phyloP scores from a whole-genome alignment of 331 rosid species.

The Pyrus hybrid region DNA sequence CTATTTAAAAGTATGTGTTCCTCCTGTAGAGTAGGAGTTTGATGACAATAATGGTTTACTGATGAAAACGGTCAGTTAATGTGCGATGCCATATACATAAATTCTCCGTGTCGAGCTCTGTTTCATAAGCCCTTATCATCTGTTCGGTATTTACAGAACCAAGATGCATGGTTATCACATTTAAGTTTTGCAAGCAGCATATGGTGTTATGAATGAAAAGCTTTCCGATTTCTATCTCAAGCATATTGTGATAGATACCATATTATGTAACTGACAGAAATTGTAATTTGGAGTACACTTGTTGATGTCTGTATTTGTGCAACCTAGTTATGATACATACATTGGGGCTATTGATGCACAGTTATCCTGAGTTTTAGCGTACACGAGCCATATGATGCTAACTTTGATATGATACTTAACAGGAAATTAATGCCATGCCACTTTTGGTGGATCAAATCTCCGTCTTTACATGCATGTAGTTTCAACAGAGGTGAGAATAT shows the following conservation, averaged over 20 bases:
- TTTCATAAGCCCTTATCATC: not conserved
- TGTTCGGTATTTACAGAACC: not conserved
- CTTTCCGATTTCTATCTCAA: not conserved
- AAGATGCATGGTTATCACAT: not conserved
- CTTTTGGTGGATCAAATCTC: conserved; percentile 31
- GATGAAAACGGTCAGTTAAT: not conserved
- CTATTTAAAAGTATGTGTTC: not conserved
- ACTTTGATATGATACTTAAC: conserved; percentile 15
- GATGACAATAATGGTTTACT: not conserved
- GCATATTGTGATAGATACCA: not conserved
- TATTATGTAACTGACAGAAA: not conserved
- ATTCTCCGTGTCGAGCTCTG: not conserved
- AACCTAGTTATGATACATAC: not conserved
- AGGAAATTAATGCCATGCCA: conserved; percentile 40
- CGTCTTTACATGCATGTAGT: conserved; percentile 24
- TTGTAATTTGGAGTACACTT: not conserved
- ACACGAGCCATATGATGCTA: not conserved
- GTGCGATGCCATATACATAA: too few relatives aligned
- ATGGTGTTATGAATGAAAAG: not conserved
- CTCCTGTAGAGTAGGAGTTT: not conserved
- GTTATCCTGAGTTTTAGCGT: not conserved
- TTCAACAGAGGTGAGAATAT: conserved; percentile 40
- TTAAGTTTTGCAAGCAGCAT: not conserved
- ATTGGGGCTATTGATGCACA: not conserved
- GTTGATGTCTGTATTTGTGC: not conserved